These are phyloP conservation scores for Tolypocladium tropicale DNA, from an alignment of 2,329 filamentous ascomycete genomes.

Conservation along the genomic window DNA sequence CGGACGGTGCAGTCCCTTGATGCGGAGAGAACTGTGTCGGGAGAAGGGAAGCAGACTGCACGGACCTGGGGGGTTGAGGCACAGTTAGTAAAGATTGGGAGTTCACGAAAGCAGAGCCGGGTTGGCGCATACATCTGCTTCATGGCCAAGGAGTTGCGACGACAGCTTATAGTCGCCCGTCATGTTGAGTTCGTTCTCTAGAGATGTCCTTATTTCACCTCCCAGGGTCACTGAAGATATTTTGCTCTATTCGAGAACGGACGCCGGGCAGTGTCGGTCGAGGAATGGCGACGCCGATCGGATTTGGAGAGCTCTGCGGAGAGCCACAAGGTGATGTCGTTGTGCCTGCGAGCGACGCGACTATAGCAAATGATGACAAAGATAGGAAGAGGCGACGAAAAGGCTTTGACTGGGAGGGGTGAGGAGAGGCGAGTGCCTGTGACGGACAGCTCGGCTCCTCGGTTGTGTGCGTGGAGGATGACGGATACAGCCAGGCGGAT, in stretches of 20 bases:
- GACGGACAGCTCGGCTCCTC: neutral
- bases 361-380: neutral
- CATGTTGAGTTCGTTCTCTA: slow-evolving; percentile 36
- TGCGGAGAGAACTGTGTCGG: slow-evolving; percentile 67
- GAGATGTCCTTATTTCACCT: neutral
- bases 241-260: neutral
- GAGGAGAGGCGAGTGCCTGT: neutral
- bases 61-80: slow-evolving; percentile 57
- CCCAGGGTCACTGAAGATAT: neutral
- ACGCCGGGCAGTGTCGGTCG: neutral
- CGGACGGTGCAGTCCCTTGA: slow-evolving; percentile 89
- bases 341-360: neutral
- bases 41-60: slow-evolving; percentile 66
- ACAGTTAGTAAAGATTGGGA: neutral
- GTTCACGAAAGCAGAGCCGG: neutral
- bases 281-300: neutral
- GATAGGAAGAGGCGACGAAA: neutral
- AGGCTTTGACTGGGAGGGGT: neutral
- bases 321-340: neutral
- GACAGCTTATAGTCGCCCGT: slow-evolving; percentile 85
- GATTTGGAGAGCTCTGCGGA: neutral
- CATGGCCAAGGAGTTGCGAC: slow-evolving; percentile 77
- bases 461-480: slow-evolving; percentile 1
- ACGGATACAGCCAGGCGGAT: slow-evolving; percentile 6
- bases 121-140: slow-evolving; percentile 63